These are phyloP conservation scores for Amaranthus hypochondriacus DNA, from an alignment of 148 eudicot genomes.

Conservation along the genomic window DNA sequence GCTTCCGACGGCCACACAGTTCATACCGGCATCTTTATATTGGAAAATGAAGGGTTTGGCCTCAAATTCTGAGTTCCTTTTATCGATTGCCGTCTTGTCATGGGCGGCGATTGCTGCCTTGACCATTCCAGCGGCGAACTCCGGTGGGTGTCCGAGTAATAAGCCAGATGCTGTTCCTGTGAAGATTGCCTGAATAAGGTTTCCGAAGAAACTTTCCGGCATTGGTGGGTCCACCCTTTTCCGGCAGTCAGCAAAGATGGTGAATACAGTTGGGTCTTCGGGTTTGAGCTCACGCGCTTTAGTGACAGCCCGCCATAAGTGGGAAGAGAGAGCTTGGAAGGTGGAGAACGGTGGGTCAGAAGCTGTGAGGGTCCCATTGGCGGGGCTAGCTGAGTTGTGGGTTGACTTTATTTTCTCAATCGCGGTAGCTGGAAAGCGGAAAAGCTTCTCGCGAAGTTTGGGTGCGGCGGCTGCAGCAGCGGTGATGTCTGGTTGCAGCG, in stretches of 20 bases:
- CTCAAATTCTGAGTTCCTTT: conserved; percentile 75
- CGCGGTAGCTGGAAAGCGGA: conserved; percentile 62
- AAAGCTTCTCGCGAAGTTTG: conserved; percentile 59
- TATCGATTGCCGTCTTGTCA: conserved; percentile 56
- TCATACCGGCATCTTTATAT: conserved; percentile 85
- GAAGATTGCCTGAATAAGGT: conserved; percentile 89
- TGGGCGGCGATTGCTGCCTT: conserved; percentile 56
- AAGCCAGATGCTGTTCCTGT: conserved; percentile 82
- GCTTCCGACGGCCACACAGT: conserved; percentile 94
- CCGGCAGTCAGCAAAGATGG: conserved; percentile 86
- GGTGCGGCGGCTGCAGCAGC: conserved; percentile 26
- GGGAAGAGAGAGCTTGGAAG: conserved; percentile 79
- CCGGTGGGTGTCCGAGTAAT: conserved; percentile 47
- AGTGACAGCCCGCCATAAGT: conserved; percentile 77
- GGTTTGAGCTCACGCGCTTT: conserved; percentile 77
- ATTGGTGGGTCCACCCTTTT: conserved; percentile 80
- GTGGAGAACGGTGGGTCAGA: conserved; percentile 46
- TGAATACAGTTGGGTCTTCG: conserved; percentile 70
- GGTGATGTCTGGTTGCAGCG: conserved; percentile 29
- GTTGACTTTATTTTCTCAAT: conserved; percentile 60
- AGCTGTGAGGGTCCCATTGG: conserved; percentile 8
- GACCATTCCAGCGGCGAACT: conserved; percentile 56
- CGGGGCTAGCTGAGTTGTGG: conserved; percentile 31
- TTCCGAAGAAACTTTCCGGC: conserved; percentile 92
- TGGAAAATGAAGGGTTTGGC: conserved; percentile 71